Evolutionary conservation across 441 rosid genomes (phyloP).

Genomic region (Pelargonium myrrhifolium): DNA sequence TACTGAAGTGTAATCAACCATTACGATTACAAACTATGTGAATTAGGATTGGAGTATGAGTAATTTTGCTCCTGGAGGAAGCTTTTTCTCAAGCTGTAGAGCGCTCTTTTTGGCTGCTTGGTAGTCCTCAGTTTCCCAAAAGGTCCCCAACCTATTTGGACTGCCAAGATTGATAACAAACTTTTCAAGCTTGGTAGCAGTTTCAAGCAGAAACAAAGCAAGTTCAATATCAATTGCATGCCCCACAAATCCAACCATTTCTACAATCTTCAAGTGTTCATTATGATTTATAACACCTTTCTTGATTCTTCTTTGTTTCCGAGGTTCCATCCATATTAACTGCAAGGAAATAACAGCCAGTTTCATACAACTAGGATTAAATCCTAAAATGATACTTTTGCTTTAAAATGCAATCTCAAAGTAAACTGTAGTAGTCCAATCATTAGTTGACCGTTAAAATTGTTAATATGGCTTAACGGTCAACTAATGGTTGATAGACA

Average conservation of each 20-base stretch:
- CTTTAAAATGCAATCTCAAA: no score
- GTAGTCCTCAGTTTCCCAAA: background rate
- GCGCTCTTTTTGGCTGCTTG: background rate
- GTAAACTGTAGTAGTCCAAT: no score
- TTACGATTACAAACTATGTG: background rate
- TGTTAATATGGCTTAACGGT: no score
- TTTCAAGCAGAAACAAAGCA: slow-evolving; percentile 8
- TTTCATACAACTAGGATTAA: background rate
- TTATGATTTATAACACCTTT: background rate
- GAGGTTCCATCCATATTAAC: slow-evolving; percentile 9
- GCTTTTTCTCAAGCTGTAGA: background rate
- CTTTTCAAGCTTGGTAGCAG: slow-evolving; percentile 5
- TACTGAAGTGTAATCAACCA: background rate
- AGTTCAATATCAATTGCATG: slow-evolving; percentile 8
- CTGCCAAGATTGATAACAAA: slow-evolving; percentile 4
- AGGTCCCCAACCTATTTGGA: background rate
- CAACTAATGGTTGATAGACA: no score
- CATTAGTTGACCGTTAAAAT: no score
- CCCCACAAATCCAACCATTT: slow-evolving; percentile 6
- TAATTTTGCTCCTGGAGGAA: slow-evolving; percentile 10
- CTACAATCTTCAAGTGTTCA: slow-evolving; percentile 4
- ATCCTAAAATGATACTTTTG: no score
- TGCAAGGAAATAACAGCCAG: background rate
- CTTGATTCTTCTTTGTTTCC: slow-evolving; percentile 7
- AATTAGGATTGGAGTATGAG: background rate